These are phyloP conservation scores for Podila verticillata DNA, from an alignment of 192 early-diverging fungal species.

Conservation along the genomic window DNA sequence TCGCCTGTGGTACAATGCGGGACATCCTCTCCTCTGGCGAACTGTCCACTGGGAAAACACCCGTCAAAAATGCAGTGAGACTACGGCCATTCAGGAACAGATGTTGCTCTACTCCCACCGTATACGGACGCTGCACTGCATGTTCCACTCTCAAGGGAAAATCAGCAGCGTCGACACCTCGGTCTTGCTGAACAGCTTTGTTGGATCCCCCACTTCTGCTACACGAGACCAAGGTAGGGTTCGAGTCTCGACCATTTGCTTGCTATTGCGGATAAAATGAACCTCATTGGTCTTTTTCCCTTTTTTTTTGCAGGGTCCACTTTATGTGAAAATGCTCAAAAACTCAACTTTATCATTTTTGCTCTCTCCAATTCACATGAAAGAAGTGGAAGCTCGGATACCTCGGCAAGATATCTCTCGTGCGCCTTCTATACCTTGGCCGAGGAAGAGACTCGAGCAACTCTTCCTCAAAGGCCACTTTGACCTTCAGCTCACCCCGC, in stretches of 20 bases:
- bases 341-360: no score
- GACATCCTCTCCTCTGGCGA: slow-evolving; percentile 27
- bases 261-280: no score
- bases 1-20: slow-evolving; percentile 17
- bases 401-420: not conserved
- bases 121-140: slow-evolving; percentile 23
- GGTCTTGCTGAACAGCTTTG: slow-evolving; percentile 3
- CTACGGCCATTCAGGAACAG: not conserved
- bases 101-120: slow-evolving; percentile 9
- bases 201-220: not conserved
- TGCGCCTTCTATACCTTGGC: not conserved
- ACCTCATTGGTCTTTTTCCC: no score
- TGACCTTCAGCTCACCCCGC: not conserved
- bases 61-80: not conserved
- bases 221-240: not conserved
- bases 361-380: not conserved
- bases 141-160: slow-evolving; percentile 28
- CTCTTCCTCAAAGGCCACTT: slow-evolving; percentile 34
- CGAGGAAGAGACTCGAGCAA: slow-evolving; percentile 6
- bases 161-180: slow-evolving; percentile 22
- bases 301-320: no score
- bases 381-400: not conserved
- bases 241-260: not conserved
- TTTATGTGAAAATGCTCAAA: no score
- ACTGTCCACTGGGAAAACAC: slow-evolving; percentile 40